Evolutionary conservation across 352 stramenopile species (phyloP).

Genomic region (Pythium aquatile): DNA sequence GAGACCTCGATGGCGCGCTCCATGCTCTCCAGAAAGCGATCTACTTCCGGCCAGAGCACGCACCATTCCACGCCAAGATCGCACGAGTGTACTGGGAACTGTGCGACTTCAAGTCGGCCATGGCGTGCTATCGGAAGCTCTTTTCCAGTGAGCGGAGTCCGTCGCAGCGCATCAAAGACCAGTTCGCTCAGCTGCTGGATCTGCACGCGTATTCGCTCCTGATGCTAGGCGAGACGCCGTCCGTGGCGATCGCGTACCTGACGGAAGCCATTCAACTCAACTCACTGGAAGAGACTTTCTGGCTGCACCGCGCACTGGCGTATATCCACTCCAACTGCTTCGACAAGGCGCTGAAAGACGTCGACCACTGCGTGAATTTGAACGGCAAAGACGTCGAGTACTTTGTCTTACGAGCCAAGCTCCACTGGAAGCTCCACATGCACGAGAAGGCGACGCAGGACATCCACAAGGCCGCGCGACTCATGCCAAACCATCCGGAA

Average conservation of each 20-base stretch:
- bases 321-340: conserved; percentile 57
- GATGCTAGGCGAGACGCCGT: conserved; percentile 47
- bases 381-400: conserved; percentile 78
- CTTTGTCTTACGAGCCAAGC: conserved; percentile 76
- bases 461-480: conserved; percentile 53
- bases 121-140: conserved; percentile 78
- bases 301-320: conserved; percentile 71
- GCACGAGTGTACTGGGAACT: conserved; percentile 71
- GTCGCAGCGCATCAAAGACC: conserved; percentile 66
- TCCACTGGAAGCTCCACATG: conserved; percentile 78
- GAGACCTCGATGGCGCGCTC: conserved; percentile 49
- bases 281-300: conserved; percentile 65
- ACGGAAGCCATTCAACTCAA: conserved; percentile 78
- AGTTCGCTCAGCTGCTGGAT: conserved; percentile 72
- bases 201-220: conserved; percentile 72
- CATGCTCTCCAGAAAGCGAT: conserved; percentile 72
- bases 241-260: conserved; percentile 62
- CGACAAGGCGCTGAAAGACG: conserved; percentile 75
- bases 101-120: conserved; percentile 76
- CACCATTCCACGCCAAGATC: conserved; percentile 57
- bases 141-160: conserved; percentile 56
- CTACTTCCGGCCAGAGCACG: conserved; percentile 58
- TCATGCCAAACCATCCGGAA: conserved; percentile 65
- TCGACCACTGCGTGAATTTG: conserved; percentile 80
- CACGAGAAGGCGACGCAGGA: conserved; percentile 71